Base-by-base conservation (phyloP, 345 rosid species). In the Ailanthus altissimus region DNA sequence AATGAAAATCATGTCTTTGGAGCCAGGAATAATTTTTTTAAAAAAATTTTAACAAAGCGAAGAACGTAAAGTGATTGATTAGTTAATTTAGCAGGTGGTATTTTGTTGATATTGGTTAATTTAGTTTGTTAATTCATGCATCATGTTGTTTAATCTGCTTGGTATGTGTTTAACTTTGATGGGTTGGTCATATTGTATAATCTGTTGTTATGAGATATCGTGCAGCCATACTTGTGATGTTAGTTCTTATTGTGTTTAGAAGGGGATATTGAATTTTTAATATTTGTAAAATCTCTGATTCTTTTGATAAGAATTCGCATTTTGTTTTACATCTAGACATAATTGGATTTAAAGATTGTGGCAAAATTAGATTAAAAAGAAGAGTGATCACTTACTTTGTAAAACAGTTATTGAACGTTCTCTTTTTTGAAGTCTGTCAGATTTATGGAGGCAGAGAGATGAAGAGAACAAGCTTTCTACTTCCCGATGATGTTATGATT, bases 401-500 rank as follows among this genome's bases (percentile, higher is more conserved):
- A 28, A 7, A 59, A 36, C 36, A 4, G 60, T 49, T 6, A 20
- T 32, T 32, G 46, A 74, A 25, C 47, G 7, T 21, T 74, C 15
- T 18, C 32, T 3, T 36, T 62, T 47, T 20, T 62, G 36, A 46
- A 32, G 61, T 28, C 38, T 74, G 25, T 74, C 77, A 74, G 77
- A 51, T 32, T 61, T 62, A 8, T 32, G 43, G 26, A 61, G 59
- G 62, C 6, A 18, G 14, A 18, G 69, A 62, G 57, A 62, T 3
- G 49, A 59, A 45, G 50, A 49, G 57, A 47, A 74, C 8, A 20
- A 14, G 20, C 20, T 74, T 49, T 47, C 28, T 32, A 3, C 77
- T 74, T 49, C 69, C 77, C 1, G 60, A 74, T 25, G 77, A 74
- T 62, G 47, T 62, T 49, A 62, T 74, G 77, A 36, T 61, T n/a